Conservation (phyloP, 164 flowering plant species). For the Magnolia changhungtana region DNA sequence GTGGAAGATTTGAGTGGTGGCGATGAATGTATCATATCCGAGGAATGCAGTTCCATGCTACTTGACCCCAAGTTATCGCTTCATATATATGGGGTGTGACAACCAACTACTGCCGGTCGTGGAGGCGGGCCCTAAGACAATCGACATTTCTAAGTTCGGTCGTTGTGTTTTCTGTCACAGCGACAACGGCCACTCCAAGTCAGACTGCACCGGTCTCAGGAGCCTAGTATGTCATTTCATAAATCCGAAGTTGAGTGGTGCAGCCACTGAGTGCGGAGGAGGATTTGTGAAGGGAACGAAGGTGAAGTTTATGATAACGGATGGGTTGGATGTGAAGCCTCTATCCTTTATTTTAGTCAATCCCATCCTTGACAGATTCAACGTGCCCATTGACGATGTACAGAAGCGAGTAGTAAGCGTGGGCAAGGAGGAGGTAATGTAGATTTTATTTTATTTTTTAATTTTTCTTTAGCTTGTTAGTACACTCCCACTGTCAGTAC, state of each 20-base stretch:
- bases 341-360: slow-evolving; percentile 8
- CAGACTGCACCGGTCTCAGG: too few relatives aligned
- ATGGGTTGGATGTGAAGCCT: slow-evolving; percentile 14
- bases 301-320: slow-evolving; percentile 9
- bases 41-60: slow-evolving; percentile 6
- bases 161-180: neutral
- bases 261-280: neutral
- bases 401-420: neutral
- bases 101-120: neutral
- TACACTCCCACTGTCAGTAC: too few relatives aligned
- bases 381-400: neutral
- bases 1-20: neutral
- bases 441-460: too few relatives aligned
- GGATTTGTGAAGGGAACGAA: neutral
- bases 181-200: neutral
- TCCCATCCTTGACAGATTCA: neutral
- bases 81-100: neutral
- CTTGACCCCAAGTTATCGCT: slow-evolving; percentile 15
- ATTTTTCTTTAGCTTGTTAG: too few relatives aligned
- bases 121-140: neutral
- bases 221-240: neutral
- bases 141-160: too few relatives aligned
- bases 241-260: neutral
- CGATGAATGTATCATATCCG: neutral
- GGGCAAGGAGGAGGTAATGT: neutral